phyloP scores from a whole-genome alignment of 2,329 filamentous ascomycete species.

The Fusarium verticillioides region DNA sequence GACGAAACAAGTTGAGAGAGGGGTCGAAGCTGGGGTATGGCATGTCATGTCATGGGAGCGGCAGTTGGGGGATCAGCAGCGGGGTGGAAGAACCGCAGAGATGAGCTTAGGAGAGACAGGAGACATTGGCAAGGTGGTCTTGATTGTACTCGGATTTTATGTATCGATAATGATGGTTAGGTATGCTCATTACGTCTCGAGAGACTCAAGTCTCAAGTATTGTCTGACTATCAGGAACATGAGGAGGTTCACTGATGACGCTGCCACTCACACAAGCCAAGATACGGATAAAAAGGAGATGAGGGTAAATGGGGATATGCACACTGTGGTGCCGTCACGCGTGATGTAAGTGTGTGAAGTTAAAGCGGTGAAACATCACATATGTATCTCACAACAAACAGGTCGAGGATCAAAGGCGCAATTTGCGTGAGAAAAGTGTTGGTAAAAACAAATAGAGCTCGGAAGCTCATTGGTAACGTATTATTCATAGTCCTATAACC shows the following conservation, averaged over 20 bases:
- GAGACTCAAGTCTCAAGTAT: not conserved
- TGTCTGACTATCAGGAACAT: not conserved
- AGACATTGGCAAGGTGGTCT: not conserved
- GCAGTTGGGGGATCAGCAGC: slow-evolving; percentile 22
- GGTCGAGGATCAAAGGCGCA: not conserved
- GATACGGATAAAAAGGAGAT: not conserved
- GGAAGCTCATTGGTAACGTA: not conserved
- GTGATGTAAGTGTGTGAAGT: not conserved
- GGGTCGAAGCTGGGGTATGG: slow-evolving; percentile 10
- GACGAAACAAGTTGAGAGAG: not conserved
- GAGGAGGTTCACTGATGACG: not conserved
- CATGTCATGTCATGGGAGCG: slow-evolving; percentile 11
- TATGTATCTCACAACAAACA: not conserved
- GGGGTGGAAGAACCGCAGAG: not conserved
- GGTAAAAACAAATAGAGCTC: not conserved
- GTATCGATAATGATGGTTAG: not conserved
- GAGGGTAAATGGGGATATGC: not conserved
- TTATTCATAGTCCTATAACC: slow-evolving; percentile 13
- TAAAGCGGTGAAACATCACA: not conserved
- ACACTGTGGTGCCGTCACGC: slow-evolving; percentile 16
- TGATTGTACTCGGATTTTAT: not conserved
- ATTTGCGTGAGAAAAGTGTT: too few relatives aligned
- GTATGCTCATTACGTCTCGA: not conserved
- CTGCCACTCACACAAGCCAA: not conserved
- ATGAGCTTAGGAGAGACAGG: not conserved